Base-by-base conservation (phyloP, 1,284 basidiomycete genomes). In the Ganoderma meredithae region DNA sequence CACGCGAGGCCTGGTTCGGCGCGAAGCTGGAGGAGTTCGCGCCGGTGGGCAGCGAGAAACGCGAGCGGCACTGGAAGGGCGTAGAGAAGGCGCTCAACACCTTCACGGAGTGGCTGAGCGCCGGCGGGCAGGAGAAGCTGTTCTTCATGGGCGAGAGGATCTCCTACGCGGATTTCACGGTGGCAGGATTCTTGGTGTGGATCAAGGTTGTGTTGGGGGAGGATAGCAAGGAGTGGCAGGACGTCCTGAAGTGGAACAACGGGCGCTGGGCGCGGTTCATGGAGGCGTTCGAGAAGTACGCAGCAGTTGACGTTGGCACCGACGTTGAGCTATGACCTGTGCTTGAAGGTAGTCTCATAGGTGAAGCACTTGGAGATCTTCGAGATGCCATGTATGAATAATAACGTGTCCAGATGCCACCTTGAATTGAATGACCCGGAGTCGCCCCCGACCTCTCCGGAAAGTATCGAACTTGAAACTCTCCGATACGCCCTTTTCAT, bases 171-270 rank as follows among this genome's bases (percentile, higher is more conserved):
- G 84, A 86, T 60, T 72, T 83, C 12, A 73, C 76, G 9, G 47
- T 84, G 41, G 81, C 74, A 1, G 73, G 71, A 9, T 69, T 65
- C 19, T 55, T 83, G 40, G 64, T 76, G 3, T 81, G 77, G 77
- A 39, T 79, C 10, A 78, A 74, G 70, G 68, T 70, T 17, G 62
- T 79, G 2, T 74, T 77, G 43, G 81, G 81, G 0, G 77, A 79
- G 62, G 81, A 83, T 9, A 80, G 79, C 61, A 65, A 75, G 64
- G 77, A 82, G 69, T 85, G 84, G 84, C 74, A 74, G 71, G 77
- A 78, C 31, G 64, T 85, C 1, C 55, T 62, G 52, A 70, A 61
- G 4, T 81, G 79, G 79, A 72, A 82, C 69, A 78, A 75, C 8
- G 84, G 83, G 5, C 75, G 81, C 31, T 85, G 84, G 83, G 78